Percentiles rank a stretch among this genome's conserved stretches.
Evolutionary conservation across 768 basidiomycete species (phyloP).

Genomic region (Suillus subluteus): DNA sequence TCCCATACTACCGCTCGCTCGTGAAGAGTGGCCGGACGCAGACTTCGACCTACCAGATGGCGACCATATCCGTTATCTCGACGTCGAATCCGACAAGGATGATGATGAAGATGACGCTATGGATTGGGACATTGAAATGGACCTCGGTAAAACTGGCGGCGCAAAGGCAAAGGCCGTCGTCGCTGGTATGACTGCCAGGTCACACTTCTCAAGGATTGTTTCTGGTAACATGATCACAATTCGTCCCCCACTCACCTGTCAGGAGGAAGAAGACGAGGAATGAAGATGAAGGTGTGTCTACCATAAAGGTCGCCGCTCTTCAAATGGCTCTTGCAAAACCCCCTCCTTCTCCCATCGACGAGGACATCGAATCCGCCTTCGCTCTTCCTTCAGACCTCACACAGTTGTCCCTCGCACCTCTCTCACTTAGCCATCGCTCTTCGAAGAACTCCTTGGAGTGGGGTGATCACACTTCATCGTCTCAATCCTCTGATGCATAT

Average conservation of each 20-base stretch:
- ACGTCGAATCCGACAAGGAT: conserved; percentile 64
- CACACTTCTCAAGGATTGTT: conserved; percentile 40
- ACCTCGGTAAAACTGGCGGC: conserved; percentile 60
- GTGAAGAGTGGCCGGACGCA: conserved; percentile 86
- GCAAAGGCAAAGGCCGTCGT: conserved; percentile 47
- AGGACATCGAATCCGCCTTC: conserved; percentile 86
- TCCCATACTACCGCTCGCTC: conserved; percentile 52
- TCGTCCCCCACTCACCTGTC: conserved; percentile 59
- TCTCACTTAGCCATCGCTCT: conserved; percentile 73
- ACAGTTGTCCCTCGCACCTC: conserved; percentile 78
- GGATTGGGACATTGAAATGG: conserved; percentile 85
- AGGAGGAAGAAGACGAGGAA: conserved; percentile 60
- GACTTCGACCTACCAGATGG: conserved; percentile 87
- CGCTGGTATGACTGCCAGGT: conserved; percentile 42
- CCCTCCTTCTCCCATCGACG: conserved; percentile 49
- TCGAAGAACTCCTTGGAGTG: conserved; percentile 87
- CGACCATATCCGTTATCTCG: conserved; percentile 62
- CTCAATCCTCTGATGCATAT: conserved; percentile 87
- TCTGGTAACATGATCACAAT: conserved; percentile 49
- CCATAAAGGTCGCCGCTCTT: conserved; percentile 73
- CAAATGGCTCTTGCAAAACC: conserved; percentile 40
- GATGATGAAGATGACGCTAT: conserved; percentile 61
- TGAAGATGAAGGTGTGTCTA: conserved; percentile 84
- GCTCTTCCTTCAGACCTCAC: conserved; percentile 80
- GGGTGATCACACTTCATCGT: conserved; percentile 79